These are phyloP conservation scores for Penicillium freii DNA, from an alignment of 2,329 filamentous ascomycete species.

Conservation along the genomic window DNA sequence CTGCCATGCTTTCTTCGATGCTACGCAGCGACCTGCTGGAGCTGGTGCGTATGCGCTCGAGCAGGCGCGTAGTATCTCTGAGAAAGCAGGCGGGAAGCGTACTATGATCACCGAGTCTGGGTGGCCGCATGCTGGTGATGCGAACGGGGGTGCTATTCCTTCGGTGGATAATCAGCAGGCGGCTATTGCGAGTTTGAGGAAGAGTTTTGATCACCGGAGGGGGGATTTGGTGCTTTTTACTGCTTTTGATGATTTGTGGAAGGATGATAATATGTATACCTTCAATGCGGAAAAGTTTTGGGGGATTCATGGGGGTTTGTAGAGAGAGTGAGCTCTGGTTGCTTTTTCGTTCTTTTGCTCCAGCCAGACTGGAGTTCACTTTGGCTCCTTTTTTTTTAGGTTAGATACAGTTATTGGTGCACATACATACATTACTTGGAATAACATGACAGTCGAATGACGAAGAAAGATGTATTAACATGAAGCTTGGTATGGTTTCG, in stretches of 20 bases:
- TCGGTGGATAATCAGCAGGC: conserved; percentile 62
- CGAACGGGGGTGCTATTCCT: conserved; percentile 69
- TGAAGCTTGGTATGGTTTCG: neutral
- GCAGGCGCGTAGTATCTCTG: conserved; percentile 51
- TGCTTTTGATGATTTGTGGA: conserved; percentile 79
- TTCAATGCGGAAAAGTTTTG: conserved; percentile 75
- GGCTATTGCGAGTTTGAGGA: conserved; percentile 65
- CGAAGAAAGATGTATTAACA: neutral
- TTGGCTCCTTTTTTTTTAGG: too few relatives aligned
- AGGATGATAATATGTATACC: conserved; percentile 60
- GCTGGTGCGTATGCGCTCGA: conserved; percentile 67
- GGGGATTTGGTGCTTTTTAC: conserved; percentile 67
- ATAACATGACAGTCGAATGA: neutral
- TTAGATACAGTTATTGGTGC: neutral
- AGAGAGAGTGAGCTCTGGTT: neutral
- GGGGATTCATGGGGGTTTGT: conserved; percentile 53
- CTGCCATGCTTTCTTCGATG: conserved; percentile 80
- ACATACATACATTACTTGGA: conserved; percentile 3
- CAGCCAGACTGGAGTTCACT: neutral
- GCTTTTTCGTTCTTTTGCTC: neutral
- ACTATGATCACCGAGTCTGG: conserved; percentile 79
- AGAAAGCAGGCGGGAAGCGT: conserved; percentile 54
- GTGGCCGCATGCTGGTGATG: conserved; percentile 69
- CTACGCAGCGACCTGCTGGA: conserved; percentile 55
- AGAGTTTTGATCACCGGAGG: conserved; percentile 50